Evolutionary conservation across 352 stramenopile genomes (phyloP).

Genomic region (Globisporangium canariense): DNA sequence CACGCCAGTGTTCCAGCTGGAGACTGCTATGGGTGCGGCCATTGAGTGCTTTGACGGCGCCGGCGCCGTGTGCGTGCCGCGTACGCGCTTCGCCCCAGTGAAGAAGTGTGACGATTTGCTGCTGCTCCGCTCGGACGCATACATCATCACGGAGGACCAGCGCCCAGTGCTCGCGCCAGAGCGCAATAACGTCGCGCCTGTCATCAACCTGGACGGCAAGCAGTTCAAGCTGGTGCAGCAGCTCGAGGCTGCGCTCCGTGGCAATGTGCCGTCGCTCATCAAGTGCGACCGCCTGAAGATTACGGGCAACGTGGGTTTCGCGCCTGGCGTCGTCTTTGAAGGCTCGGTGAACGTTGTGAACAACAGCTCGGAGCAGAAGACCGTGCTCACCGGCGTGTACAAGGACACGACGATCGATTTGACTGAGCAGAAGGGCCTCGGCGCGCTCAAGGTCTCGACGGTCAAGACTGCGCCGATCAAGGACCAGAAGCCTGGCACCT

Average conservation of each 20-base stretch:
- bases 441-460: slow-evolving; percentile 80
- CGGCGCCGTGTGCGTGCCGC: slow-evolving; percentile 84
- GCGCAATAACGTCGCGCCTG: slow-evolving; percentile 92
- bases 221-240: slow-evolving; percentile 98
- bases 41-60: slow-evolving; percentile 88
- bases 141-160: slow-evolving; percentile 95
- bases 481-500: slow-evolving; percentile 97
- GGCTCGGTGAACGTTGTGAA: slow-evolving; percentile 94
- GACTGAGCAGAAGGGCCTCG: slow-evolving; percentile 90
- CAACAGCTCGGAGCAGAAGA: slow-evolving; percentile 95
- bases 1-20: slow-evolving; percentile 83
- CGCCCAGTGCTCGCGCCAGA: slow-evolving; percentile 94
- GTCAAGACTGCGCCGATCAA: slow-evolving; percentile 91
- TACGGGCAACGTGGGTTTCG: slow-evolving; percentile 93
- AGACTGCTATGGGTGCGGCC: slow-evolving; percentile 84
- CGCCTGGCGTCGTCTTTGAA: slow-evolving; percentile 90
- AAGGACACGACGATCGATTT: slow-evolving; percentile 96
- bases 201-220: slow-evolving; percentile 95
- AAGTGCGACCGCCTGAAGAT: slow-evolving; percentile 95
- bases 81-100: slow-evolving; percentile 85
- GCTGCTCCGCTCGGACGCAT: slow-evolving; percentile 96
- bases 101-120: slow-evolving; percentile 88
- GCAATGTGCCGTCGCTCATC: slow-evolving; percentile 95
- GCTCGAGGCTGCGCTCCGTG: slow-evolving; percentile 91
- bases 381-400: slow-evolving; percentile 90